A percentile compares a stretch with the other conserved stretches of the same genome.
Conservation (phyloP, 1,139 yeast genomes). For the Yamadazyma buinensis region DNA sequence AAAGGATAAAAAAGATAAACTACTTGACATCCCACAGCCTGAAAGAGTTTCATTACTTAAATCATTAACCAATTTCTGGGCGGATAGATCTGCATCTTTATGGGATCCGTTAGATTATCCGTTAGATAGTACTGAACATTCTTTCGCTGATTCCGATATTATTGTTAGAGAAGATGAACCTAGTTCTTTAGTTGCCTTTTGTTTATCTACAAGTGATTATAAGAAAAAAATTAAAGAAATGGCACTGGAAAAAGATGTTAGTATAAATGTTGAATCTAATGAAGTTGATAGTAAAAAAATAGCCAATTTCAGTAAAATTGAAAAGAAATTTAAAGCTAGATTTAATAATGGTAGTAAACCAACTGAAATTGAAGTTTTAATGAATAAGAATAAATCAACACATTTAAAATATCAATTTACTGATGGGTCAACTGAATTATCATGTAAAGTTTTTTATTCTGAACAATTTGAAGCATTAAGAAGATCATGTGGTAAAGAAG, state of each 20-base stretch:
- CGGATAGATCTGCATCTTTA: slow-evolving; percentile 90
- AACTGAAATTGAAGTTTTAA: slow-evolving; percentile 53
- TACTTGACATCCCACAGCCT: slow-evolving; percentile 34
- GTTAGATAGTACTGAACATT: slow-evolving; percentile 74
- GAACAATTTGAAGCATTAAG: slow-evolving; percentile 97
- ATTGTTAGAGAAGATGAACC: slow-evolving; percentile 97
- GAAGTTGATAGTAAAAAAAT: slow-evolving; percentile 33
- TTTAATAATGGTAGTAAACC: slow-evolving; percentile 16
- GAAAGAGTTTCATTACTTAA: slow-evolving; percentile 78
- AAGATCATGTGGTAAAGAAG: slow-evolving; percentile 74
- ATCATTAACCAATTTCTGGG: slow-evolving; percentile 91
- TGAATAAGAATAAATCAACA: slow-evolving; percentile 80
- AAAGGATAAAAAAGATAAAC: slow-evolving; percentile 7
- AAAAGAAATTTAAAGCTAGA: slow-evolving; percentile 40
- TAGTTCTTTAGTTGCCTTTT: slow-evolving; percentile 88
- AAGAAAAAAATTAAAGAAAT: slow-evolving; percentile 54
- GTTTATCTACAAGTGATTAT: slow-evolving; percentile 82
- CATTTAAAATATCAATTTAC: slow-evolving; percentile 90
- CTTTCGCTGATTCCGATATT: slow-evolving; percentile 91
- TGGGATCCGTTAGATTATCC: slow-evolving; percentile 95
- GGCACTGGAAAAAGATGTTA: slow-evolving; percentile 24
- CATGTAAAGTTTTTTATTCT: slow-evolving; percentile 92
- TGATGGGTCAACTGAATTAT: slow-evolving; percentile 82
- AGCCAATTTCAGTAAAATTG: slow-evolving; percentile 39
- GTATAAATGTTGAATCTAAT: slow-evolving; percentile 13